Base-by-base conservation (phyloP, 805 yeast genomes). In the Hanseniaspora lindneri region DNA sequence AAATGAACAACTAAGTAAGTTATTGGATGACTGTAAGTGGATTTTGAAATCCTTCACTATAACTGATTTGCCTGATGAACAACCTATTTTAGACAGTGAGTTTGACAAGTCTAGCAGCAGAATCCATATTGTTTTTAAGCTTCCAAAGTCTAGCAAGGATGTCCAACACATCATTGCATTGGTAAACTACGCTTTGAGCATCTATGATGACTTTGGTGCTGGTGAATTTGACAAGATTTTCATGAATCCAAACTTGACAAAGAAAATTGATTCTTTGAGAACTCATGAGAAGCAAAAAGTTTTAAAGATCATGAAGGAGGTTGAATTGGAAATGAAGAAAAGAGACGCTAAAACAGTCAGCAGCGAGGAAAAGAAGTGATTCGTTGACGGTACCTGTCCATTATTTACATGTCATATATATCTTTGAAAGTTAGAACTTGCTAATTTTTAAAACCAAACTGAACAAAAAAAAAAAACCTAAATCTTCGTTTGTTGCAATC, bases 301-400 rank as follows among this genome's bases (percentile, higher is more conserved):
- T 54, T 71, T 74, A 56, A 86, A 82, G 67, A 64, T 70, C n/a
- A 70, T 73, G 55, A 89, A 84, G 51, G 79, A 74, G 14, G 64
- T 64, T 44, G 77, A 75, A 58, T 75, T 76, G 54, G 96, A 85
- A 61, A 77, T 75, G 58, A 80, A 74, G 59, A 86, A 80, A 58
- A 92, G 82, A 61, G 92, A 83, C 67, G 78, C 78, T 55, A 84
- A 82, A 67, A 68, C 84, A 81, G 68, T 85, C 81, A 64, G 70
- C 71, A 55, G 94, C 84, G 56, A 85, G 80, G 70, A 85, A 79
- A 65, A 84, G 80, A 61, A 79, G 86, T 21, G 30, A 33, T 16
- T 17, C 10, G 10, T 16, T 30, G n/a, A 30, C 5, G n/a, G 5
- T 30, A 13, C 9, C 33, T 30, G 21, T 7, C 19, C 8, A 4